Base-by-base conservation (phyloP, 805 yeast genomes). In the Metschnikowia chrysomelidarum region DNA sequence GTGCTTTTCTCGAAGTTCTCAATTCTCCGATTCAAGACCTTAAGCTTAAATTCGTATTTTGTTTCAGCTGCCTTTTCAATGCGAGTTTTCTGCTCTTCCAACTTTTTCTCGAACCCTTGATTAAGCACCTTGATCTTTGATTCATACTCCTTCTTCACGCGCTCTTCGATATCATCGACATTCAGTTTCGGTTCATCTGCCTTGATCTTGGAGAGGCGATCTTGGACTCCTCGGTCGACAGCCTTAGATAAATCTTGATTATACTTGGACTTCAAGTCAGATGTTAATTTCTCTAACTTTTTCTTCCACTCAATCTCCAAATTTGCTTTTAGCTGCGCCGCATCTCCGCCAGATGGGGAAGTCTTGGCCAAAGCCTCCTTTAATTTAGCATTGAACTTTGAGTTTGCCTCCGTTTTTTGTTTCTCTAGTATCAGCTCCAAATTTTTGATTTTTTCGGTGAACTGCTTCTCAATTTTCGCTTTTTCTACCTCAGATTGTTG, bases 11-110 rank as follows among this genome's bases (percentile, higher is more conserved):
- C 78, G 19, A 75, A 62, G 33, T 69, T 70, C 27, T 73, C 78
- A n/a, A 75, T 60, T 53, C 73, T 78, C 44, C 67, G 66, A 46
- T 69, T 72, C 47, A 77, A 62, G 56, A 82, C 71, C 40, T 69
- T 73, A 38, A 71, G 69, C 46, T 78, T 73, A 56, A 82, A 71
- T 40, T 75, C 82, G 30, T 70, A 71, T 49, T 78, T 79, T 51
- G 77, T 75, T 32, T 75, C 73, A 27, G 76, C 71, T 17, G 75
- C 73, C 34, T 65, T 62, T 31, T 75, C 61, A 3, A 73, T 69
- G 29, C 67, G 72, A 20, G 64, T 68, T 34, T 56, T 59, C 40
- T 47, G 41, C 5, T 29, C 32, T 5, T 41, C 42, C 34, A 55
- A 30, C 26, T 34, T 38, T 32, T 38, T 39, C 16, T 48, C 50